Conservation (phyloP, 345 rosid genomes). For the Lumnitzera racemosa region DNA sequence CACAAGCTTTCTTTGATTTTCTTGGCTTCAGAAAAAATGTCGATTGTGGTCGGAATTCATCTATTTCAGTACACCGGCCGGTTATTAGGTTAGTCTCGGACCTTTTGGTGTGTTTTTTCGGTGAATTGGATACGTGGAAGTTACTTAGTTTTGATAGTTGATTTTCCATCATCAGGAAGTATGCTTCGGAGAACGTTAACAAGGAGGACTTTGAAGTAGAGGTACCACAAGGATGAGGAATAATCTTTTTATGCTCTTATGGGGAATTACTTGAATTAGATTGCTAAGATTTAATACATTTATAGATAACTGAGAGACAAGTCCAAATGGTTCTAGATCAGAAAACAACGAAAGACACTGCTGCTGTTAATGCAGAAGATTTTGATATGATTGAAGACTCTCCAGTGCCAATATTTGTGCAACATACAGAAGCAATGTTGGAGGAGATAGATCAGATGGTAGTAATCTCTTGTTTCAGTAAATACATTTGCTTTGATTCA, state of each 20-base stretch:
- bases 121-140: background rate
- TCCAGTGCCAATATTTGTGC: conserved; percentile 76
- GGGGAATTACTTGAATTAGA: background rate
- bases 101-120: background rate
- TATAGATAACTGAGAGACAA: conserved; percentile 41
- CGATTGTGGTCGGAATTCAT: conserved; percentile 36
- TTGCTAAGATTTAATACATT: background rate
- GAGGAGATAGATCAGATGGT: conserved; percentile 91
- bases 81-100: conserved; percentile 56
- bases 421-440: conserved; percentile 81
- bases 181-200: conserved; percentile 70
- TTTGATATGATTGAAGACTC: conserved; percentile 27
- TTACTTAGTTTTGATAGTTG: background rate
- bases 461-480: background rate
- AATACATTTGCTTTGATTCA: background rate
- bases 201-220: conserved; percentile 40
- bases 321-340: conserved; percentile 16
- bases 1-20: background rate
- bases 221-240: conserved; percentile 19
- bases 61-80: conserved; percentile 62
- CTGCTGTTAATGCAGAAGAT: conserved; percentile 45
- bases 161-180: conserved; percentile 39
- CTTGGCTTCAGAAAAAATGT: conserved; percentile 30
- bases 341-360: conserved; percentile 23
- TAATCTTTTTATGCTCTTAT: conserved; percentile 7